These are phyloP conservation scores for Acorus gramineus DNA, from an alignment of 106 monocot genomes.

Conservation along the genomic window DNA sequence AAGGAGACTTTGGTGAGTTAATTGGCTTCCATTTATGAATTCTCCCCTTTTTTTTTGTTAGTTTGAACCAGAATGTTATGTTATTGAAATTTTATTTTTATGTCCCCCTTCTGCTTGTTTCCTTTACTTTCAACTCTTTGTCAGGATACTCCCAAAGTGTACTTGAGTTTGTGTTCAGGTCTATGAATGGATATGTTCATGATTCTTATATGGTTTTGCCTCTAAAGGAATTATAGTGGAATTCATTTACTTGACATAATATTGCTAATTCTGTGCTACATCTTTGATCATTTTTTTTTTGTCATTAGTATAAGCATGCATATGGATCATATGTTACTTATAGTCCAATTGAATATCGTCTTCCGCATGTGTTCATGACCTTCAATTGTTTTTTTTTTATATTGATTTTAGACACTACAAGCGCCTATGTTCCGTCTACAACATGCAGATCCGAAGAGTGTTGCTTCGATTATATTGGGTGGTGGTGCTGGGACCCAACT, in stretches of 20 bases:
- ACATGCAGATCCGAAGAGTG: conserved; percentile 55
- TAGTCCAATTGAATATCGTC: not conserved
- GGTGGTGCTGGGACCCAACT: conserved; percentile 71
- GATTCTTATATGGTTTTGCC: no score
- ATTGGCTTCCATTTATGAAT: not conserved
- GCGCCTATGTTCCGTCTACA: conserved; percentile 27
- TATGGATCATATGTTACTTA: no score
- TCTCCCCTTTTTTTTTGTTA: not conserved
- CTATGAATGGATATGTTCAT: no score
- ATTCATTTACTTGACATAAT: no score
- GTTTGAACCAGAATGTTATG: not conserved
- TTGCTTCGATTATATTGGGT: conserved; percentile 75
- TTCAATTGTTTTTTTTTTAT: not conserved
- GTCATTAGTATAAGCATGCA: no score
- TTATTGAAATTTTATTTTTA: not conserved
- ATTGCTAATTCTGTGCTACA: no score
- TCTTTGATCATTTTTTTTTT: no score
- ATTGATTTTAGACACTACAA: conserved; percentile 34
- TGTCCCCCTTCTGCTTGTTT: no score
- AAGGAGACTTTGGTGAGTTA: conserved; percentile 21
- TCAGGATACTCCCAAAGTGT: no score
- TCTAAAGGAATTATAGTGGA: no score
- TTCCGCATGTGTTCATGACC: not conserved
- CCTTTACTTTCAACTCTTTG: no score
- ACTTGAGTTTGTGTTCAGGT: no score